These are phyloP conservation scores for Pythium monospermum DNA, from an alignment of 352 stramenopile genomes.

Conservation along the genomic window DNA sequence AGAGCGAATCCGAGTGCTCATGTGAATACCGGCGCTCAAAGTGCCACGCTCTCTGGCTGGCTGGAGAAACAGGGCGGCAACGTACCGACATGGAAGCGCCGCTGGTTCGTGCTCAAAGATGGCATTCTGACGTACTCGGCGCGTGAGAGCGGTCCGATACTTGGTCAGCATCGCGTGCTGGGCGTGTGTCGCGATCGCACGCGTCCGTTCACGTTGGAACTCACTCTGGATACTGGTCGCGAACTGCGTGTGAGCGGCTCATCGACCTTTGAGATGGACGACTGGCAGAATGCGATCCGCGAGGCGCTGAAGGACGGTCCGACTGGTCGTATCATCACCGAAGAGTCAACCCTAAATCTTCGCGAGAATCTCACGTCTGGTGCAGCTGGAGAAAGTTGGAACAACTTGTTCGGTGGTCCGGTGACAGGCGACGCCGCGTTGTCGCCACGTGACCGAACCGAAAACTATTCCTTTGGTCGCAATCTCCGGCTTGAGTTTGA, in stretches of 20 bases:
- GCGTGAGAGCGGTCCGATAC: conserved; percentile 37
- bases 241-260: conserved; percentile 63
- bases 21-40: not conserved
- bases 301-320: conserved; percentile 36
- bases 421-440: conserved; percentile 13
- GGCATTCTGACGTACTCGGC: conserved; percentile 59
- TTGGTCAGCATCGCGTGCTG: conserved; percentile 51
- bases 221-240: conserved; percentile 58
- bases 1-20: too few species aligned
- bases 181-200: conserved; percentile 50
- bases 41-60: conserved; percentile 31
- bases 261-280: conserved; percentile 59
- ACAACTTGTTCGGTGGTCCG: conserved; percentile 13
- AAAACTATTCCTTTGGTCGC: conserved; percentile 45
- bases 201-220: conserved; percentile 49
- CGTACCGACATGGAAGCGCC: conserved; percentile 68
- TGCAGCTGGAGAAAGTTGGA: conserved; percentile 5
- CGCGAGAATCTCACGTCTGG: not conserved
- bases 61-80: conserved; percentile 68
- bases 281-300: conserved; percentile 64
- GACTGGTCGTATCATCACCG: not conserved
- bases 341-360: not conserved
- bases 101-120: conserved; percentile 65
- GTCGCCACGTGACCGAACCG: conserved; percentile 23
- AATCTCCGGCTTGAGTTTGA: conserved; percentile 62